phyloP scores from a whole-genome alignment of 768 basidiomycete species.

The Sporobolomyces phaffii region DNA sequence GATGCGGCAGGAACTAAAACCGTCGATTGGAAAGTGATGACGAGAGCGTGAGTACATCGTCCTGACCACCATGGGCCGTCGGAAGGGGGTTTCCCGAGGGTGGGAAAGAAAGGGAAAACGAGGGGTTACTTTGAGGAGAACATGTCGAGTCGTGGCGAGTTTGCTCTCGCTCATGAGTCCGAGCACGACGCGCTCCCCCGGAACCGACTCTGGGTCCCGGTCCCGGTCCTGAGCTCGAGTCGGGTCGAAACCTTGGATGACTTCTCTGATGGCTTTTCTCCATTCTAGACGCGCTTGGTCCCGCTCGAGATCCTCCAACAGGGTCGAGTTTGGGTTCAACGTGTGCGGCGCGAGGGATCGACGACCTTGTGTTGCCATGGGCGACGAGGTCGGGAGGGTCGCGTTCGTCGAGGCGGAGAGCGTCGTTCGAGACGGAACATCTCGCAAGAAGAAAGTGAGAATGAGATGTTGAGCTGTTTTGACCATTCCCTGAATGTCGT shows the following conservation, averaged over 20 bases:
- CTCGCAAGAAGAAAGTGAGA: constrained; percentile 75
- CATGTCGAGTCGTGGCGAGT: not conserved
- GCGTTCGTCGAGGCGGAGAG: no score
- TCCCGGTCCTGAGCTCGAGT: not conserved
- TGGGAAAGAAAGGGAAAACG: not conserved
- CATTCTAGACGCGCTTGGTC: constrained; percentile 47
- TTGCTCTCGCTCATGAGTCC: constrained; percentile 10
- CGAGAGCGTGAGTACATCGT: no score
- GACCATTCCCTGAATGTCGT: constrained; percentile 48
- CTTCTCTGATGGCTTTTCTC: constrained; percentile 21
- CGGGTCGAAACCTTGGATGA: constrained; percentile 3
- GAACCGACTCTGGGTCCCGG: no score
- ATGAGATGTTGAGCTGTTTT: constrained; percentile 60
- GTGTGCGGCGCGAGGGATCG: constrained; percentile 48
- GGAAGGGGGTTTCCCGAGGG: no score
- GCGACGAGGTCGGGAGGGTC: not conserved
- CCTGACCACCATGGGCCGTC: no score
- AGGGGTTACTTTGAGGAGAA: constrained; percentile 31
- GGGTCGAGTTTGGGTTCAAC: constrained; percentile 44
- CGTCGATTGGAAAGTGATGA: no score
- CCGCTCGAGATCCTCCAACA: constrained; percentile 43
- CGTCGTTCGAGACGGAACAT: constrained; percentile 55
- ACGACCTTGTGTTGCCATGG: not conserved
- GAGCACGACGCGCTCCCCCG: not conserved
- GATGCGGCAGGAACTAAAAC: constrained; percentile 38